Percentiles rank a stretch among this genome's conserved stretches.
Conservation (phyloP, 2,329 filamentous ascomycete species). For the Xylaria sp. region DNA sequence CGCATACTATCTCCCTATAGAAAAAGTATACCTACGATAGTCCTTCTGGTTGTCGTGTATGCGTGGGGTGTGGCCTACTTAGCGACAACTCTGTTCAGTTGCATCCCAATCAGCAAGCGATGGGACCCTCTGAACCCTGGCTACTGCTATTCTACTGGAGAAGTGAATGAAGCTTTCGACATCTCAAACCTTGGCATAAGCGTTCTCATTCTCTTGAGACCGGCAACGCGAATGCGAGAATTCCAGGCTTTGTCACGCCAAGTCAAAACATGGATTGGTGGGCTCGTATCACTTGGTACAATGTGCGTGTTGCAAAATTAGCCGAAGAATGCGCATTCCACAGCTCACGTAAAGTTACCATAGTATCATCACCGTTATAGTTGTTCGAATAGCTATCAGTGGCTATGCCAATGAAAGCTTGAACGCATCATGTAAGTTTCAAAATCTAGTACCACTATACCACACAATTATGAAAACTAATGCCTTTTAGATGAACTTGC, state of each 20-base stretch:
- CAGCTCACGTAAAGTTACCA: neutral
- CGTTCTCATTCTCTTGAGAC: neutral
- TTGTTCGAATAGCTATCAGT: neutral
- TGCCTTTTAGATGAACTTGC: neutral
- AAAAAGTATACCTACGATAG: neutral
- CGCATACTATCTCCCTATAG: neutral
- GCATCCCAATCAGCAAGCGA: neutral
- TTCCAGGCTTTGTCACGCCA: neutral
- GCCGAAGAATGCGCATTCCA: neutral
- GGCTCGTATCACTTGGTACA: neutral
- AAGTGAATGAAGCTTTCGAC: slow-evolving; percentile 1
- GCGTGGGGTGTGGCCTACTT: slow-evolving; percentile 3
- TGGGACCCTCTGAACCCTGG: neutral
- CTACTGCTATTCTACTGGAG: neutral
- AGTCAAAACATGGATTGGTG: neutral
- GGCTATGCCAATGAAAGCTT: neutral
- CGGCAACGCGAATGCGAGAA: neutral
- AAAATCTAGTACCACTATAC: neutral
- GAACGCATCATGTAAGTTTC: neutral
- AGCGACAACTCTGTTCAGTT: neutral
- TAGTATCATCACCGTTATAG: neutral
- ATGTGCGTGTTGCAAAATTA: neutral
- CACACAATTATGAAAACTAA: neutral
- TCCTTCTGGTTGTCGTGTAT: slow-evolving; percentile 1
- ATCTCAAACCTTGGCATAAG: neutral